These are phyloP conservation scores for Calocera cornea DNA, from an alignment of 768 basidiomycete species.

Conservation along the genomic window DNA sequence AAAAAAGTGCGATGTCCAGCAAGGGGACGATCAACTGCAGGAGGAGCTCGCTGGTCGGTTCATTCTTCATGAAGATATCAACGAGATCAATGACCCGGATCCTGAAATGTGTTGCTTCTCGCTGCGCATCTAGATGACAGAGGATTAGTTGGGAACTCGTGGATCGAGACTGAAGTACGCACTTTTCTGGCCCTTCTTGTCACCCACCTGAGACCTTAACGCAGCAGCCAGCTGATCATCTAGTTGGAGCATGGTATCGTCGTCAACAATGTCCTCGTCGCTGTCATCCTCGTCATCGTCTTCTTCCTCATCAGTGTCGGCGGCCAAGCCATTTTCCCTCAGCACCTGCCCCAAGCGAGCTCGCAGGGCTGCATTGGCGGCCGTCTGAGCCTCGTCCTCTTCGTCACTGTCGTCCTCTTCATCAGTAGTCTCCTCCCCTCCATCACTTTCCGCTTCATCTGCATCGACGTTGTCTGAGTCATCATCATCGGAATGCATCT, in stretches of 20 bases:
- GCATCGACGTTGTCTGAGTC: slow-evolving; percentile 11
- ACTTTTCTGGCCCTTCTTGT: slow-evolving; percentile 56
- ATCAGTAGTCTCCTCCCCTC: slow-evolving; percentile 9
- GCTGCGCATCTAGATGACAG: slow-evolving; percentile 52
- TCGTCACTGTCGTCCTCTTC: slow-evolving; percentile 27
- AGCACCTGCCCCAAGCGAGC: slow-evolving; percentile 4
- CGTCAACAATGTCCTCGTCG: slow-evolving; percentile 66
- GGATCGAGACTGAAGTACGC: slow-evolving; percentile 14
- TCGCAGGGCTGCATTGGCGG: neutral
- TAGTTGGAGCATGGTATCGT: slow-evolving; percentile 95
- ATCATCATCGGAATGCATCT: slow-evolving; percentile 18
- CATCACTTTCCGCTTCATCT: slow-evolving; percentile 9
- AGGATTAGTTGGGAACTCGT: neutral
- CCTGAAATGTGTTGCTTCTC: slow-evolving; percentile 91
- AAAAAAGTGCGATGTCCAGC: slow-evolving; percentile 54
- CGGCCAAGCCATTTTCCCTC: slow-evolving; percentile 11
- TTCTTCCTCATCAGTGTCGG: slow-evolving; percentile 32
- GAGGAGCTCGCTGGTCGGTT: slow-evolving; percentile 56
- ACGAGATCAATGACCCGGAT: slow-evolving; percentile 91
- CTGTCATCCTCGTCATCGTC: slow-evolving; percentile 40
- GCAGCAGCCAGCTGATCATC: slow-evolving; percentile 84
- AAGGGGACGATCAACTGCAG: slow-evolving; percentile 61
- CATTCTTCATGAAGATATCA: slow-evolving; percentile 67
- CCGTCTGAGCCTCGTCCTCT: slow-evolving; percentile 33
- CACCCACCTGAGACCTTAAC: slow-evolving; percentile 55